Conservation (phyloP, 148 eudicot species). For the Rhododendron henanense region DNA sequence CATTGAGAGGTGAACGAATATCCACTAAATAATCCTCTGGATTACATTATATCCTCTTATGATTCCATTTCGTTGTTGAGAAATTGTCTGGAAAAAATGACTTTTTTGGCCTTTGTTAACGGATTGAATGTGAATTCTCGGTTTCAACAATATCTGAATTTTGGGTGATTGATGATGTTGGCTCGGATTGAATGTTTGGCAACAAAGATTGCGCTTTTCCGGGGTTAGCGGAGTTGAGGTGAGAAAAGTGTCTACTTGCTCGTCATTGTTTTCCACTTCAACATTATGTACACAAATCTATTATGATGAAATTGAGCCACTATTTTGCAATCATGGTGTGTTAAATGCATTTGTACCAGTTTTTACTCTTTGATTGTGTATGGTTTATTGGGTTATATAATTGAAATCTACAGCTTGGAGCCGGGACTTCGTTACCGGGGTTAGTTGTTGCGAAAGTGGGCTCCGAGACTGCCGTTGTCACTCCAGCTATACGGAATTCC, state of each 20-base stretch:
- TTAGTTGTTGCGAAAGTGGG: slow-evolving; percentile 86
- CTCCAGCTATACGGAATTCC: too few species aligned
- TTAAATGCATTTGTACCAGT: too few species aligned
- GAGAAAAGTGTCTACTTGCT: neutral
- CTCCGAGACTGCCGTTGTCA: too few species aligned
- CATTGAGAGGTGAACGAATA: too few species aligned
- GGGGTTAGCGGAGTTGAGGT: slow-evolving; percentile 63
- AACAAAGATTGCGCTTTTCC: slow-evolving; percentile 23
- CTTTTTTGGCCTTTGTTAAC: neutral
- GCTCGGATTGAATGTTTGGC: slow-evolving; percentile 91
- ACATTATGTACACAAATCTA: neutral
- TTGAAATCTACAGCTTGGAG: too few species aligned
- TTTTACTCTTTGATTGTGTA: too few species aligned
- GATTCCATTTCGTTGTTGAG: too few species aligned
- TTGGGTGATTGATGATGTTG: neutral
- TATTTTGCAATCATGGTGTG: too few species aligned
- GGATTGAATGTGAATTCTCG: neutral
- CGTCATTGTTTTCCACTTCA: neutral
- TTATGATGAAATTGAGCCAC: neutral
- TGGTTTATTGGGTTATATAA: too few species aligned
- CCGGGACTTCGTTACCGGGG: slow-evolving; percentile 49
- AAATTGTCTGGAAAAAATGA: neutral
- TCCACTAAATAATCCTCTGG: too few species aligned
- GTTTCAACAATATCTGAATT: neutral
- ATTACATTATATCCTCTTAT: too few species aligned